phyloP scores from a whole-genome alignment of 2,329 filamentous ascomycete genomes.

The Botrytis fabae region DNA sequence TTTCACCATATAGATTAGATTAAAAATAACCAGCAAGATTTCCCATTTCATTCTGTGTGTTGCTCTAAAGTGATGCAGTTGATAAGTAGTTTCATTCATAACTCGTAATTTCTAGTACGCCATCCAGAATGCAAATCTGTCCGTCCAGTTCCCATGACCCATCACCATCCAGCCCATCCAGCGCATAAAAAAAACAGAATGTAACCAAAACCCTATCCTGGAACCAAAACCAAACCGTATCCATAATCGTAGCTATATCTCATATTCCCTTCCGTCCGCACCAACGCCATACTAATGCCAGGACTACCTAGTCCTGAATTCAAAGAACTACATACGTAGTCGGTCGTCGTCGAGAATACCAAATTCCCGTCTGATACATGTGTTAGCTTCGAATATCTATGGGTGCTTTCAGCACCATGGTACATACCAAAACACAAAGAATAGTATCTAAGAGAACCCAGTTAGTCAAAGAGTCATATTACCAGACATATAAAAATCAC shows the following conservation, averaged over 20 bases:
- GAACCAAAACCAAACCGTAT: not conserved
- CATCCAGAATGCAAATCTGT: not conserved
- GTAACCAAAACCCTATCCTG: not conserved
- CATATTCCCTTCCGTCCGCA: not conserved
- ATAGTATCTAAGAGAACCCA: not conserved
- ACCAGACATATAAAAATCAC: not conserved
- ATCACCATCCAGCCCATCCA: not conserved
- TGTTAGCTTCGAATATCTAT: not conserved
- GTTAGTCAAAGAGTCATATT: not conserved
- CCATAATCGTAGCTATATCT: not conserved
- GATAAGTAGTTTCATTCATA: not conserved
- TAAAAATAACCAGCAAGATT: not conserved
- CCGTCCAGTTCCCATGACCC: not conserved
- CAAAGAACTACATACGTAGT: slow-evolving; percentile 16
- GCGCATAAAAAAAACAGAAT: not conserved
- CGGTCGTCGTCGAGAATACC: slow-evolving; percentile 16
- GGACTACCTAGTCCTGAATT: not conserved
- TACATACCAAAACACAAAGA: slow-evolving; percentile 9
- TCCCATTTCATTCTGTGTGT: not conserved
- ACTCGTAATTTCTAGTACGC: not conserved
- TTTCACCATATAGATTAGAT: not conserved
- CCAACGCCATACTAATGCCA: not conserved
- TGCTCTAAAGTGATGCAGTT: not conserved
- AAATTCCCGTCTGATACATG: not conserved
- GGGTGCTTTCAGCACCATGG: not conserved